phyloP scores from a whole-genome alignment of 805 yeast genomes.

The Maudiozyma turicensis region DNA sequence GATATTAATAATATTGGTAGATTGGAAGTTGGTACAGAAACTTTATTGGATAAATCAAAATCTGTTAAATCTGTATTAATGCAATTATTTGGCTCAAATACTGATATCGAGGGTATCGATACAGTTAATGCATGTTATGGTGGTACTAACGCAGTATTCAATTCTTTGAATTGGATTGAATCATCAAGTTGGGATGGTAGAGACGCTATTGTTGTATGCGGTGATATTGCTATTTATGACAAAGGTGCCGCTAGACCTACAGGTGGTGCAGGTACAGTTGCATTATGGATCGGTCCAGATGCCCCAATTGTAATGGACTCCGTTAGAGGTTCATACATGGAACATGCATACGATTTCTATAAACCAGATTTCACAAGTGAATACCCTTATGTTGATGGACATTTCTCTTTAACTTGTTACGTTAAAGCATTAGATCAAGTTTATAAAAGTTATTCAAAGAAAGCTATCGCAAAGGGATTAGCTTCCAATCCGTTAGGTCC shows the following conservation, averaged over 20 bases:
- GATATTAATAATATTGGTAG: slow-evolving; percentile 81
- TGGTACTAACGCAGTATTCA: slow-evolving; percentile 91
- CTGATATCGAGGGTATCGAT: slow-evolving; percentile 92
- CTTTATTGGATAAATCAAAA: slow-evolving; percentile 92
- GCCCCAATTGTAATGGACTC: slow-evolving; percentile 92
- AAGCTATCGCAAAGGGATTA: slow-evolving; percentile 48
- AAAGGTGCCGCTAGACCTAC: slow-evolving; percentile 99
- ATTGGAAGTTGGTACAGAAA: slow-evolving; percentile 97
- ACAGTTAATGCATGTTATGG: slow-evolving; percentile 97
- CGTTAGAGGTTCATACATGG: slow-evolving; percentile 87
- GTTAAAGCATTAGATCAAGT: slow-evolving; percentile 86
- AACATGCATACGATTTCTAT: slow-evolving; percentile 95
- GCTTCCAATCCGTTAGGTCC: slow-evolving; percentile 36
- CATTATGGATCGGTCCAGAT: slow-evolving; percentile 90
- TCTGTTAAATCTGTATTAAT: slow-evolving; percentile 91
- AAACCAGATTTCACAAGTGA: slow-evolving; percentile 95
- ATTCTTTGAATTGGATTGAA: slow-evolving; percentile 92
- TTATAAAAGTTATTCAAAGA: slow-evolving; percentile 71
- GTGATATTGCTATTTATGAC: slow-evolving; percentile 95
- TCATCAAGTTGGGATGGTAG: slow-evolving; percentile 97
- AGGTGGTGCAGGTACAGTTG: slow-evolving; percentile 98
- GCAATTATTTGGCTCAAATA: slow-evolving; percentile 75
- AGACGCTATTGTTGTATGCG: slow-evolving; percentile 92
- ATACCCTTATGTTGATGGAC: slow-evolving; percentile 97
- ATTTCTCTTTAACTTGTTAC: slow-evolving; percentile 88